Conservation (phyloP, 495 filamentous ascomycete species). For the Hypoxylon rickii region DNA sequence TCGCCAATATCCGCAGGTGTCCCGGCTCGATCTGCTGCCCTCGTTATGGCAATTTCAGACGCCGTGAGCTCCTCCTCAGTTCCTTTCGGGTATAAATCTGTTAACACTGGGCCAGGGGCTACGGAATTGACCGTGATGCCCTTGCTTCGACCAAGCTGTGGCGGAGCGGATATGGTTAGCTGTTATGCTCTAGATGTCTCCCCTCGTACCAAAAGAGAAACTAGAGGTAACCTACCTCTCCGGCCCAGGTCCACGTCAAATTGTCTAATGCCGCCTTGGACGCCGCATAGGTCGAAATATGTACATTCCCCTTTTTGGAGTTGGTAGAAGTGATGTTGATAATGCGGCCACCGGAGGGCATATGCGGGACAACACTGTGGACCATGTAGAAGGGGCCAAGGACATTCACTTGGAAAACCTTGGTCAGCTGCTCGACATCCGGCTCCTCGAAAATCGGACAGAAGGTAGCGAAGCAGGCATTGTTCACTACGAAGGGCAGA, state of each 20-base stretch:
- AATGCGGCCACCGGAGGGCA: conserved; percentile 47
- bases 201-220: too few species aligned
- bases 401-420: conserved; percentile 38
- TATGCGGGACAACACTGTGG: conserved; percentile 37
- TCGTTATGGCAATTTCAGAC: background rate
- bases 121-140: conserved; percentile 41
- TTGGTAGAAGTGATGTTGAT: conserved; percentile 47
- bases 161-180: too few species aligned
- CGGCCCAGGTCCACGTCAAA: conserved; percentile 26
- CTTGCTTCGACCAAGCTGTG: background rate
- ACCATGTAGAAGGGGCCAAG: conserved; percentile 43
- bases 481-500: conserved; percentile 5
- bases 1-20: conserved; percentile 50
- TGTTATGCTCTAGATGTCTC: too few species aligned
- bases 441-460: background rate
- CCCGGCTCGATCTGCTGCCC: conserved; percentile 21
- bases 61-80: background rate
- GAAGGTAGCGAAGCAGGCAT: background rate
- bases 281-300: conserved; percentile 29
- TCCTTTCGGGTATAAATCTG: conserved; percentile 21
- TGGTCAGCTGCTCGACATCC: conserved; percentile 18
- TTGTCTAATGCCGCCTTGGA: conserved; percentile 39
- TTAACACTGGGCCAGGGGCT: conserved; percentile 36
- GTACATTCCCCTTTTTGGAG: conserved; percentile 27
- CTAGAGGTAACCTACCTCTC: conserved; percentile 29